Evolutionary conservation across 2,329 filamentous ascomycete genomes (phyloP).

Genomic region (Penicillium sp.): DNA sequence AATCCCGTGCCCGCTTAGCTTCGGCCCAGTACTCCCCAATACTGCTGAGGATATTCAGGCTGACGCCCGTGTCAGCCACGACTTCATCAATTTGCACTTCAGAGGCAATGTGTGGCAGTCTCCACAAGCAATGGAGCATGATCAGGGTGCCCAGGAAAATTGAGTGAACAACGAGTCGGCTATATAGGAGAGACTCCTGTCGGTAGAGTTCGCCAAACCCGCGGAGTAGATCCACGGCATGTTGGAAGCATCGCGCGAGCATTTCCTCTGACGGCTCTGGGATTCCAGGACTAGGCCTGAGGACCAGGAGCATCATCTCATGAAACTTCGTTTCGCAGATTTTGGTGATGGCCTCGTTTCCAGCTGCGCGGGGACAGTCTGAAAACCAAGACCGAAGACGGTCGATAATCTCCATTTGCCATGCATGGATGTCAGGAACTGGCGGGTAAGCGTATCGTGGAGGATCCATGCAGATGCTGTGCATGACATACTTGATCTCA

Average conservation of each 20-base stretch:
- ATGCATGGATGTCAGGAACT: conserved; percentile 44
- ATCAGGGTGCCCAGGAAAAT: conserved; percentile 50
- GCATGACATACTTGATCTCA: conserved; percentile 56
- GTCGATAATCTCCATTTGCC: conserved; percentile 46
- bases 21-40: conserved; percentile 53
- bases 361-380: conserved; percentile 33
- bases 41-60: conserved; percentile 50
- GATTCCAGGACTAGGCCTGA: conserved; percentile 53
- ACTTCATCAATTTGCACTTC: conserved; percentile 41
- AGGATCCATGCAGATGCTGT: conserved; percentile 49
- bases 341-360: conserved; percentile 13
- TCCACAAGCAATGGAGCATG: conserved; percentile 52
- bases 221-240: conserved; percentile 43
- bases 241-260: conserved; percentile 44
- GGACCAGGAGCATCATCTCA: conserved; percentile 48
- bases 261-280: conserved; percentile 45
- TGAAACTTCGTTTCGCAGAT: conserved; percentile 50
- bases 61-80: conserved; percentile 42
- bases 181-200: conserved; percentile 46
- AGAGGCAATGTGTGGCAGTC: conserved; percentile 42
- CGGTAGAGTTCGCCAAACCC: conserved; percentile 46
- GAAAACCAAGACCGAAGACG: conserved; percentile 43
- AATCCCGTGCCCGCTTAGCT: conserved; percentile 36
- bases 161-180: conserved; percentile 50
- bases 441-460: conserved; percentile 51